These are phyloP conservation scores for Talaromyces thailandensis DNA, from an alignment of 495 filamentous ascomycete genomes.

Conservation along the genomic window DNA sequence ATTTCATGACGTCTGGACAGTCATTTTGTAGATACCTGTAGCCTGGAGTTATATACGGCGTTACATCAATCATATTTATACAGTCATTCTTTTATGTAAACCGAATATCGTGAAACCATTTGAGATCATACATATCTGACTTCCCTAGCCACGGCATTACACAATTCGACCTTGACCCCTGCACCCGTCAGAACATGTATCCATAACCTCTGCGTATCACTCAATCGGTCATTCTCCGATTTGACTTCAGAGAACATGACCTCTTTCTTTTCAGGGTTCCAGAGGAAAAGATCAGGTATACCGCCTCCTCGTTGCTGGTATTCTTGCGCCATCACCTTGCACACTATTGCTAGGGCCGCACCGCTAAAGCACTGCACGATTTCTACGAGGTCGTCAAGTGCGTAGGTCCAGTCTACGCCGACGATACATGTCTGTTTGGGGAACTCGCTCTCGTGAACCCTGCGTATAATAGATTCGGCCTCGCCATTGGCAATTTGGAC, in stretches of 20 bases:
- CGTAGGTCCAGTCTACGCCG: constrained; percentile 85
- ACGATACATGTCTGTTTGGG: constrained; percentile 73
- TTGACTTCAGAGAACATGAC: constrained; percentile 89
- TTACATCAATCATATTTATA: background rate
- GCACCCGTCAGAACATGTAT: constrained; percentile 84
- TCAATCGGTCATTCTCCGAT: constrained; percentile 89
- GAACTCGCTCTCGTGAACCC: constrained; percentile 54
- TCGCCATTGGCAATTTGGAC: constrained; percentile 75
- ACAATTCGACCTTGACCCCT: constrained; percentile 79
- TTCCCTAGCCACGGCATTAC: constrained; percentile 76
- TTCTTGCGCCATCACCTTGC: constrained; percentile 92
- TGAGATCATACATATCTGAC: constrained; percentile 24
- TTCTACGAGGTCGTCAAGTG: constrained; percentile 69
- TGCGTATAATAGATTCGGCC: constrained; percentile 55
- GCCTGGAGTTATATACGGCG: background rate
- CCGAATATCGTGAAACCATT: too few species aligned
- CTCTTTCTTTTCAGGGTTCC: constrained; percentile 49
- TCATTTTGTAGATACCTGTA: background rate
- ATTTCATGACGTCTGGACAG: background rate
- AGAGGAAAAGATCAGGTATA: constrained; percentile 89
- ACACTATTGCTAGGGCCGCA: constrained; percentile 70
- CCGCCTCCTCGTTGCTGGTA: constrained; percentile 80
- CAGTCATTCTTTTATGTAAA: background rate
- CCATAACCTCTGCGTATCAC: constrained; percentile 94
- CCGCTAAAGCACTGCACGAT: constrained; percentile 73